Conservation (phyloP, 2,329 filamentous ascomycete genomes). For the Cercospora sp. region DNA sequence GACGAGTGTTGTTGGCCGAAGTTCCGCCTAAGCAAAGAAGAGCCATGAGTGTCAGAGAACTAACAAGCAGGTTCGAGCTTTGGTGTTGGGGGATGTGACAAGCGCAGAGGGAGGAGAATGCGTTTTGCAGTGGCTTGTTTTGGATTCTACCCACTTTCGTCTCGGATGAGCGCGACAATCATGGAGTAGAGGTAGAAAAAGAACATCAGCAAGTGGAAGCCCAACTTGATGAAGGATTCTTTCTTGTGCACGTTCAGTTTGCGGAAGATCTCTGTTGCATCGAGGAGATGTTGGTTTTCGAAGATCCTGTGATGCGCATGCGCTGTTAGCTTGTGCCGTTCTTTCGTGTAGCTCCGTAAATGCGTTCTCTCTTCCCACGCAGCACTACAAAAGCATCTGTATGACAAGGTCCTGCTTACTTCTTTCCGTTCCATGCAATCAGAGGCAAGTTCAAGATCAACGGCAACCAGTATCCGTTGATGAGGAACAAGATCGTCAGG, state of each 20-base stretch:
- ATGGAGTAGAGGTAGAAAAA: slow-evolving; percentile 86
- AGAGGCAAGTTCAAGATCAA: slow-evolving; percentile 89
- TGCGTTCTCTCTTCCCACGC: background rate
- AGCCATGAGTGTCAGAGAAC: slow-evolving; percentile 3
- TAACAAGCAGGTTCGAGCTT: background rate
- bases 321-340: slow-evolving; percentile 37
- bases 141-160: slow-evolving; percentile 58
- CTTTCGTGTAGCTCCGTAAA: background rate
- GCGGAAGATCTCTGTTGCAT: slow-evolving; percentile 98
- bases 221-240: slow-evolving; percentile 99
- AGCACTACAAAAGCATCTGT: background rate
- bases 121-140: background rate
- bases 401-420: slow-evolving; percentile 61
- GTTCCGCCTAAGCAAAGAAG: slow-evolving; percentile 10
- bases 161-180: slow-evolving; percentile 85
- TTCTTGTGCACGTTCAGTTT: slow-evolving; percentile 99
- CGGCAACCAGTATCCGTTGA: slow-evolving; percentile 98
- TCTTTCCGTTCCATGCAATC: slow-evolving; percentile 92
- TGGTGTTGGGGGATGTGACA: background rate
- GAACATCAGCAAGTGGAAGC: slow-evolving; percentile 99
- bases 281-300: slow-evolving; percentile 93
- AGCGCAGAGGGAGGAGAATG: background rate
- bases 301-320: slow-evolving; percentile 66
- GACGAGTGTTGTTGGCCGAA: slow-evolving; percentile 8
- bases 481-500: slow-evolving; percentile 90